phyloP scores from a whole-genome alignment of 768 basidiomycete genomes.

The Kwoniella dendrophila region DNA sequence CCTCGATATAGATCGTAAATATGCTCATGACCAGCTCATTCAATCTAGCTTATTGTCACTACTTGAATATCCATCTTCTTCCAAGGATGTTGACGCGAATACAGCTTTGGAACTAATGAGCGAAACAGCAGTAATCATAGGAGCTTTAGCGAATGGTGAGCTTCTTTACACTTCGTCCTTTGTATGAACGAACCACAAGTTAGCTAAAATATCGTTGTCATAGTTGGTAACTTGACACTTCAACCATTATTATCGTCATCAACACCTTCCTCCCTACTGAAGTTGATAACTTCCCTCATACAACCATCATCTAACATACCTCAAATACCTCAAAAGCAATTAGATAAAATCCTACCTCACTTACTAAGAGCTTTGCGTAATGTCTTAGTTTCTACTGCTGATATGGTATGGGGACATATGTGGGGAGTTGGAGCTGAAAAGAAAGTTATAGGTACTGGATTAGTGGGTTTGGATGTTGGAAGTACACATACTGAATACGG shows the following conservation, averaged over 20 bases:
- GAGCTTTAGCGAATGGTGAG: slow-evolving; percentile 51
- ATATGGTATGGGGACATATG: slow-evolving; percentile 51
- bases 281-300: slow-evolving; percentile 21
- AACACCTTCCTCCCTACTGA: slow-evolving; percentile 31
- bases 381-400: slow-evolving; percentile 46
- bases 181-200: not conserved
- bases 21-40: not conserved
- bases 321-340: not conserved
- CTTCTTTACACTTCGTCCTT: not conserved
- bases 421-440: slow-evolving; percentile 51
- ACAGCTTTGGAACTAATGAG: slow-evolving; percentile 38
- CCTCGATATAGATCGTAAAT: no score
- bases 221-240: slow-evolving; percentile 44
- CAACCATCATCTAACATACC: not conserved
- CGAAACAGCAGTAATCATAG: slow-evolving; percentile 51
- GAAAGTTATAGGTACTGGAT: slow-evolving; percentile 24
- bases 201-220: slow-evolving; percentile 7
- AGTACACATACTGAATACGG: no score
- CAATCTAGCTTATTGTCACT: slow-evolving; percentile 16
- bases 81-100: not conserved
- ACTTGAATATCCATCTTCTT: slow-evolving; percentile 9
- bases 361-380: slow-evolving; percentile 49
- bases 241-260: slow-evolving; percentile 32
- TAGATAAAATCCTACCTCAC: slow-evolving; percentile 37
- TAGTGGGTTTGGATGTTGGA: no score